Evolutionary conservation across 805 yeast genomes (phyloP).

Genomic region (Candida nitratophila): DNA sequence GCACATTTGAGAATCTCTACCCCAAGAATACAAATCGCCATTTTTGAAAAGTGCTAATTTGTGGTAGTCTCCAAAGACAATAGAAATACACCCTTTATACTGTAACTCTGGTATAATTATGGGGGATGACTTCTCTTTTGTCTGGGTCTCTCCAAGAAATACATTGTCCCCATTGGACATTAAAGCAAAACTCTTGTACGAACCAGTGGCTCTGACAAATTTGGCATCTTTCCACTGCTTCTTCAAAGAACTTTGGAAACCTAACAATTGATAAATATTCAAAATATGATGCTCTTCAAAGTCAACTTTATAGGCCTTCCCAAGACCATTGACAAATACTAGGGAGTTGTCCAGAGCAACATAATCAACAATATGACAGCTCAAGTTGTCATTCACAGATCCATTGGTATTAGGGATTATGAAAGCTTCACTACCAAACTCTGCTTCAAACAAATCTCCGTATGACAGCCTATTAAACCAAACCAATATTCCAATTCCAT

Average conservation of each 20-base stretch:
- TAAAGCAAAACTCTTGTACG: conserved; percentile 45
- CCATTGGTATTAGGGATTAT: conserved; percentile 16
- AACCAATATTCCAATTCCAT: conserved; percentile 45
- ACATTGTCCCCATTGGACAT: conserved; percentile 47
- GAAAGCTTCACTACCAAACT: conserved; percentile 11
- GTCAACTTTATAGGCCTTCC: conserved; percentile 32
- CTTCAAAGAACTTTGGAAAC: conserved; percentile 9
- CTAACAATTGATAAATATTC: conserved; percentile 27
- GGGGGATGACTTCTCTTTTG: conserved; percentile 20
- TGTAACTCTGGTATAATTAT: conserved; percentile 34
- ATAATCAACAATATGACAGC: conserved; percentile 40
- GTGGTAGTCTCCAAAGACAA: conserved; percentile 71
- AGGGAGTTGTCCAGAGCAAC: conserved; percentile 46
- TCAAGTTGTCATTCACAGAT: conserved; percentile 7
- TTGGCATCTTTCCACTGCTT: conserved; percentile 12
- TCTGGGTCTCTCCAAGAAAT: conserved; percentile 29
- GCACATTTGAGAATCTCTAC: conserved; percentile 50
- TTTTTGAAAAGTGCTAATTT: conserved; percentile 49
- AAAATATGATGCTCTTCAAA: conserved; percentile 21
- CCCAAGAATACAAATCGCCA: conserved; percentile 63
- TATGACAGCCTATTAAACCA: conserved; percentile 37
- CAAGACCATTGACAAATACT: conserved; percentile 39
- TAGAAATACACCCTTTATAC: conserved; percentile 40
- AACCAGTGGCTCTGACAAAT: conserved; percentile 48
- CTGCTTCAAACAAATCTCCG: conserved; percentile 3